Evolutionary conservation across 768 basidiomycete genomes (phyloP).

Genomic region (Galerina sulciceps): DNA sequence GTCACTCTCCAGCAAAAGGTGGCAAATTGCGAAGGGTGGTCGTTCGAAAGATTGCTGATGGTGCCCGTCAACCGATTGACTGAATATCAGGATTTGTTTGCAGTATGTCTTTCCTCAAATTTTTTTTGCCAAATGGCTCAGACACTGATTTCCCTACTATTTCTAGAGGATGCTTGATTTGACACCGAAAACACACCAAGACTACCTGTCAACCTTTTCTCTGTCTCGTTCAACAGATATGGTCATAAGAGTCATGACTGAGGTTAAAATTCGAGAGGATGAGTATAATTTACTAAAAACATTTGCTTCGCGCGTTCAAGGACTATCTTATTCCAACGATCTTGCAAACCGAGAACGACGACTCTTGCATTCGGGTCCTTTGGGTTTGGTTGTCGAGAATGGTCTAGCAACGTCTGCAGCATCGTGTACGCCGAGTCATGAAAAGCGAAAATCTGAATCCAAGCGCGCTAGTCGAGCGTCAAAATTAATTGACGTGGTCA

Average conservation of each 20-base stretch:
- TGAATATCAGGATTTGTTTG: constrained; percentile 73
- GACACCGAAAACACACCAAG: constrained; percentile 72
- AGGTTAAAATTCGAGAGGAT: constrained; percentile 86
- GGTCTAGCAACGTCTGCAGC: background rate
- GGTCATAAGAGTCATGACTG: constrained; percentile 77
- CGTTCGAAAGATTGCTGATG: constrained; percentile 66
- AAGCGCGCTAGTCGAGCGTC: constrained; percentile 30
- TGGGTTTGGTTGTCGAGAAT: constrained; percentile 47
- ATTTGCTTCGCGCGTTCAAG: constrained; percentile 61
- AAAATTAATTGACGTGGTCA: constrained; percentile 44
- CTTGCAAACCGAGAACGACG: constrained; percentile 77
- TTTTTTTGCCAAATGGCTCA: background rate
- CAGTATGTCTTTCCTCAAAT: constrained; percentile 48
- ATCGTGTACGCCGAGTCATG: background rate
- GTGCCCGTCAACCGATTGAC: constrained; percentile 78
- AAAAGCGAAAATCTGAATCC: constrained; percentile 11
- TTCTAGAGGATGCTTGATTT: constrained; percentile 67
- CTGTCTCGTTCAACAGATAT: constrained; percentile 69
- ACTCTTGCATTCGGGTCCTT: constrained; percentile 68
- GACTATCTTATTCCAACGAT: constrained; percentile 53
- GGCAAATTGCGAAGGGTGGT: constrained; percentile 62
- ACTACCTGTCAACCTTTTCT: constrained; percentile 70
- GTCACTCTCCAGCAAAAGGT: constrained; percentile 66
- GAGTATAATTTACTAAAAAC: constrained; percentile 79
- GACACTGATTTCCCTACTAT: background rate